Evolutionary conservation across 768 basidiomycete species (phyloP), one percentile per base, ranked within the genome.

Genomic region (Pleurotus tuber-regium): DNA sequence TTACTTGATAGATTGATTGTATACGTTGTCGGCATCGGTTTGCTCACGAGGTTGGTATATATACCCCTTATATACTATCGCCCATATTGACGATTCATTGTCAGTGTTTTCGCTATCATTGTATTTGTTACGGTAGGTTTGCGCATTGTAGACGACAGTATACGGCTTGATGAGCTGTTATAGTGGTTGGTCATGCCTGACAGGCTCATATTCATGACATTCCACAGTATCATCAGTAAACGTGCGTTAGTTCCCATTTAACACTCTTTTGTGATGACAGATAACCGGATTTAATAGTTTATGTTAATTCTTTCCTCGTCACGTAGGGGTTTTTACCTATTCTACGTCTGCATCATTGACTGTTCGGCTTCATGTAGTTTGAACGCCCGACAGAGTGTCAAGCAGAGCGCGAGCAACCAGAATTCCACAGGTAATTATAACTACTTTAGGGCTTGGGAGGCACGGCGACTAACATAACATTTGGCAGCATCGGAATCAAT

Each of bases 261-360:
- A 14, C 30, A 43, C 10, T 5, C n/a, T n/a, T n/a, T n/a, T n/a
- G n/a, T n/a, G n/a, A n/a, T n/a, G n/a, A n/a, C n/a, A n/a, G n/a
- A n/a, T n/a, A n/a, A n/a, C n/a, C n/a, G n/a, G n/a, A n/a, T n/a
- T n/a, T n/a, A n/a, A n/a, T 4, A 50, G 49, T 50, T 10, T 50
- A 50, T 16, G 39, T 41, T 11, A 50, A 50, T 23, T 50, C 49
- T 12, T 24, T 50, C 12, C 36, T 50, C 10, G 49, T 41, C 14
- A 50, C 35, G 49, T 75, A 26, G 19, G 44, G 30, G 18, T 10
- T 29, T n/a, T n/a, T n/a, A n/a, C n/a, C n/a, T n/a, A n/a, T n/a
- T n/a, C n/a, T n/a, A n/a, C n/a, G n/a, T n/a, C n/a, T n/a, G n/a
- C n/a, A n/a, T n/a, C n/a, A n/a, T n/a, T n/a, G n/a, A n/a, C n/a